phyloP scores from a whole-genome alignment of 306 rosid species.

The Quercus alba region DNA sequence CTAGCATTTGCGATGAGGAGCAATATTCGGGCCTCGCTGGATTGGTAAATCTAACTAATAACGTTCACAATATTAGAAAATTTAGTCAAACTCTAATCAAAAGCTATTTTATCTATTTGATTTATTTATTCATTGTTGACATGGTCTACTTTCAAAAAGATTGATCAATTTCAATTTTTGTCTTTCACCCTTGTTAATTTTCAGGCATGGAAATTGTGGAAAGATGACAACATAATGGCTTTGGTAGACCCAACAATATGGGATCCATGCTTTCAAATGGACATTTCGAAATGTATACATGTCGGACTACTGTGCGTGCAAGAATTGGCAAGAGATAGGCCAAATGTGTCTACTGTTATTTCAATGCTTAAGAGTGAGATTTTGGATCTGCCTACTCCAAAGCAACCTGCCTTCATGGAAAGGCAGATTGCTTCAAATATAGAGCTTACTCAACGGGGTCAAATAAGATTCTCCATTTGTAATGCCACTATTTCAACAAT shows the following conservation, averaged over 20 bases:
- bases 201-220: constrained; percentile 38
- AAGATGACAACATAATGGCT: background rate
- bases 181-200: background rate
- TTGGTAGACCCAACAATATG: constrained; percentile 16
- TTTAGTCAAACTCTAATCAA: no score
- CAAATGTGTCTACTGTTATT: no score
- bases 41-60: background rate
- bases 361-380: constrained; percentile 3
- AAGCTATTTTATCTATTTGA: no score
- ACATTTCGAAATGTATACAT: no score
- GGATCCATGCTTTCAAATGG: background rate
- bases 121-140: no score
- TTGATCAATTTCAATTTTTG: background rate
- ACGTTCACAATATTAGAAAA: no score
- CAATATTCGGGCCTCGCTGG: background rate
- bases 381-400: constrained; percentile 16
- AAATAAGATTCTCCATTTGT: background rate
- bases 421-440: background rate
- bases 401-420: constrained; percentile 6
- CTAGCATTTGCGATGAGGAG: background rate
- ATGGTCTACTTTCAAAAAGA: background rate
- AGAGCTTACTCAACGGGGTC: background rate
- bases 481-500: no score
- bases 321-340: no score
- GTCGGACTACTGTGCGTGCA: no score